Evolutionary conservation across 225 moss, liverwort and hornwort species (phyloP).

Genomic region (Antitrichia curtipendula): DNA sequence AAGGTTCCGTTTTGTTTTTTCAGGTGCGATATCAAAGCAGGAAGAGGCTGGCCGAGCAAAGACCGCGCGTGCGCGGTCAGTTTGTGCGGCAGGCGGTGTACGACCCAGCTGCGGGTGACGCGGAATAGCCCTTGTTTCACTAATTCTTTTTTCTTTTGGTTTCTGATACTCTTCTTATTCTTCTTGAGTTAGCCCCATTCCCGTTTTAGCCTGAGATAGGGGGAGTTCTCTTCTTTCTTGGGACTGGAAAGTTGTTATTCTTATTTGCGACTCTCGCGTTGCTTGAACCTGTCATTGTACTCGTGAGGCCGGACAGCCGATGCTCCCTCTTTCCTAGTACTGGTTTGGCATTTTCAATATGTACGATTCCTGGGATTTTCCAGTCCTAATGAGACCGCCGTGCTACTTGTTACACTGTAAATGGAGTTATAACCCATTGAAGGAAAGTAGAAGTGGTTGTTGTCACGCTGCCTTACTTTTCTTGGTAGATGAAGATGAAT

Average conservation of each 20-base stretch:
- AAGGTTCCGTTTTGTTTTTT: not conserved
- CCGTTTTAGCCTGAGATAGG: not conserved
- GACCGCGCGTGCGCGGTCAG: slow-evolving; percentile 88
- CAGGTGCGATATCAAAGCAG: slow-evolving; percentile 99
- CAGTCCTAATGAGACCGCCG: not conserved
- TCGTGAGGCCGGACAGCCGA: not conserved
- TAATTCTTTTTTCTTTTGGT: not conserved
- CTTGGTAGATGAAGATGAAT: too few relatives aligned
- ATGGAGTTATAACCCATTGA: not conserved
- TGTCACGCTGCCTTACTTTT: too few relatives aligned
- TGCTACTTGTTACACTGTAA: not conserved
- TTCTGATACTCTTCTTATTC: not conserved
- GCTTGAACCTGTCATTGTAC: not conserved
- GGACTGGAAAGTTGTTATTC: not conserved
- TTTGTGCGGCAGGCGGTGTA: slow-evolving; percentile 83
- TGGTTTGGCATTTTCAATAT: not conserved
- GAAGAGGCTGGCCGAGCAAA: slow-evolving; percentile 82
- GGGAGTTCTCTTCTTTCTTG: not conserved
- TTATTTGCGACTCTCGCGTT: not conserved
- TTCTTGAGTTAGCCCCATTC: not conserved
- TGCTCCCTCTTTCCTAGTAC: not conserved
- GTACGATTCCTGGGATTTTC: not conserved
- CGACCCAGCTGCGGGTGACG: slow-evolving; percentile 52
- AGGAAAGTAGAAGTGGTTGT: too few relatives aligned
- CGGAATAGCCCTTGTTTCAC: slow-evolving; percentile 4